phyloP scores from a whole-genome alignment of 148 eudicot species.

The Vaccinium vitisidaea region DNA sequence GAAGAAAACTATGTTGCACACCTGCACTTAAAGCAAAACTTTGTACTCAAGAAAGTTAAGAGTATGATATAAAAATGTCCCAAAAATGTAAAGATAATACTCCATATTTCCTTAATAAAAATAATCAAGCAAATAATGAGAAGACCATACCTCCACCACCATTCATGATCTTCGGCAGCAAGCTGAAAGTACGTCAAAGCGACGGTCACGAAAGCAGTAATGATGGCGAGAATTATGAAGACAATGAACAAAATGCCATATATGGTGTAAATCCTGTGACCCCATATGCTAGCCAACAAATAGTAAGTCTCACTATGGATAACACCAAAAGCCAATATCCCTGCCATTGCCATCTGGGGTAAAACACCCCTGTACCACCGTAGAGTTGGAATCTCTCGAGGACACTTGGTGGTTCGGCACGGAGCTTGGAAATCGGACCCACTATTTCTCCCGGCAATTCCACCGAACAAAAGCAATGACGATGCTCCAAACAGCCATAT shows the following conservation, averaged over 20 bases:
- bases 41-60: neutral
- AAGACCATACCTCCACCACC: conserved; percentile 42
- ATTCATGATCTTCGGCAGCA: conserved; percentile 44
- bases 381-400: conserved; percentile 31
- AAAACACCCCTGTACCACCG: conserved; percentile 33
- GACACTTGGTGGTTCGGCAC: conserved; percentile 35
- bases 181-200: conserved; percentile 38
- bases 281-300: conserved; percentile 35
- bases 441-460: conserved; percentile 34
- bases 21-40: no score
- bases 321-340: conserved; percentile 37
- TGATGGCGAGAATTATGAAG: conserved; percentile 35
- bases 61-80: neutral
- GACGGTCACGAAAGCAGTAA: conserved; percentile 37
- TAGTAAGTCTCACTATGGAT: conserved; percentile 33
- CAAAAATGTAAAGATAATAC: neutral
- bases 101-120: no score
- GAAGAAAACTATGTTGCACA: no score
- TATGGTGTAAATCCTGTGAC: conserved; percentile 30
- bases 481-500: conserved; percentile 33
- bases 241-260: conserved; percentile 30
- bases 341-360: conserved; percentile 44
- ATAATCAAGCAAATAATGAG: neutral
- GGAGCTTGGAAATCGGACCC: conserved; percentile 35
- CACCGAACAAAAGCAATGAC: conserved; percentile 38